Evolutionary conservation across 2,329 filamentous ascomycete genomes (phyloP), one percentile per base, ranked within the genome.

Genomic region (Fusarium pseudocircinatum): DNA sequence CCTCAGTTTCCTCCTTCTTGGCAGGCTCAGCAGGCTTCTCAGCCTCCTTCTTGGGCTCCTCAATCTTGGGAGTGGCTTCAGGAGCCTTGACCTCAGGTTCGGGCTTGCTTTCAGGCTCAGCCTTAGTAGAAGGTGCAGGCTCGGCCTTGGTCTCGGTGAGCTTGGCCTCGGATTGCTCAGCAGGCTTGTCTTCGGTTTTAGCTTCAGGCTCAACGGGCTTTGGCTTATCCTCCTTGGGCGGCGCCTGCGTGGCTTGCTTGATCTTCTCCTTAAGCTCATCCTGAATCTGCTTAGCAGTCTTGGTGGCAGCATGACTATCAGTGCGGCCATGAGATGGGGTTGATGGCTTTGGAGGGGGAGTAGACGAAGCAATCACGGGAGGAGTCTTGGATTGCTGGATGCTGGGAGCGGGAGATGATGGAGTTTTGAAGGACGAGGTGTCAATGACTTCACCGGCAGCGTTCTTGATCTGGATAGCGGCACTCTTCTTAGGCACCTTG

Each of bases 261-360:
- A 97, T 92, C 80, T 94, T 92, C 80, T 93, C 91, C 82, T 93
- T 92, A 79, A 95, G 93, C 83, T 97, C 94, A 74, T 94, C 90
- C 66, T 92, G 92, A 72, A 94, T 94, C 83, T 97, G 93, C 80
- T 96, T 93, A 40, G 90, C 89, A 4, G 92, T 92, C 87, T 96
- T 96, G 46, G 85, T 85, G 30, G 86, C 86, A 26, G 84, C 81
- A n/a, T 84, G 88, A 82, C 92, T 95, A 58, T 97, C 94, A 22
- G 90, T 87, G 46, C 94, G 92, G 61, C 83, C 84, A 77, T 96
- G 93, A 26, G 92, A 87, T 26, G 91, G 87, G 47, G 89, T 95
- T 15, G 89, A 85, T 6, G 92, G 87, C 78, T 94, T 95, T 30
- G 94, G 94, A 18, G 95, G 94, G 14, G 94, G 94, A 9, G 94